Evolutionary conservation across 2,329 filamentous ascomycete genomes (phyloP), one percentile per base, ranked within the genome.

Genomic region (Calonectria henricotiae): DNA sequence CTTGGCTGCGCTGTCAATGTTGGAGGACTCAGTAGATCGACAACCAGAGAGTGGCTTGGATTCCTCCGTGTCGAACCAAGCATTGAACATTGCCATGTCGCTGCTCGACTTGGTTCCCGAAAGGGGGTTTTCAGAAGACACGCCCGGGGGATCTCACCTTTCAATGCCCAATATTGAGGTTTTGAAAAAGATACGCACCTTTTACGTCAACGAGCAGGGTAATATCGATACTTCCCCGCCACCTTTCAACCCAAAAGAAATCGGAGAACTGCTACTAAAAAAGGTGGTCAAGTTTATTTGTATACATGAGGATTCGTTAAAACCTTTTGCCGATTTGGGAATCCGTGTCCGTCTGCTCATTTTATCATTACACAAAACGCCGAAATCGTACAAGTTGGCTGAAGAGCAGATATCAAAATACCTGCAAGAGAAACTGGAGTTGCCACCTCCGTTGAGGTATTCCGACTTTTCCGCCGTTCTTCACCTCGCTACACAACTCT

Each of bases 131-230:
- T 84, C 85, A 0, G 71, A 78, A 70, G 55, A 66, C 30, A 63
- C 44, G 15, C 58, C 69, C 30, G 54, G 47, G 17, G 70, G 67
- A 37, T 44, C 43, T 4, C 58, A 71, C 15, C 30, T 27, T 8
- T 74, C 76, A 2, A 46, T 74, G 4, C 65, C 80, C n/a, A 81
- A 81, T 32, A 66, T 81, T n/a, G 88, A 91, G 43, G 82, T 93
- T 12, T 80, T 93, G 54, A 88, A 88, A 71, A 88, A 83, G 69
- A 90, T 94, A 62, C 87, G 86, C 74, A 82, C 84, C 11, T 95
- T 94, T 76, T 95, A 95, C 79, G 85, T 91, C 39, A 85, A 89
- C 70, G 91, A 93, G 70, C 92, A 93, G 79, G 91, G 91, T 47
- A 94, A 90, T 73, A 82, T 93, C 23, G 92, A 94, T 69, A 86